Evolutionary conservation across 306 rosid species (phyloP).

Genomic region (Potentilla sterilis): DNA sequence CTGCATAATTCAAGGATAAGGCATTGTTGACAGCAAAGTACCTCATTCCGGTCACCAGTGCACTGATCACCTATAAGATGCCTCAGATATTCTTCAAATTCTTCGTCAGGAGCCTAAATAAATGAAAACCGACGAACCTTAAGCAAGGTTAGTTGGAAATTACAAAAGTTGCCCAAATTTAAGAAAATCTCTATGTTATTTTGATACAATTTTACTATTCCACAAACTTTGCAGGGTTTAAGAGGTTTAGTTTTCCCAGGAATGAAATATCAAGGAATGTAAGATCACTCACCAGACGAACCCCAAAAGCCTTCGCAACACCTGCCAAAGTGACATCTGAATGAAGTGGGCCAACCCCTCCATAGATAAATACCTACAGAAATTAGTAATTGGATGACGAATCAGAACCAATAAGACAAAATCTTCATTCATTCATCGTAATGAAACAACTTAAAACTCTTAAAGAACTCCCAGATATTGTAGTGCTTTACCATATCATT

Average conservation of each 20-base stretch:
- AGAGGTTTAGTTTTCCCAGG: constrained; percentile 9
- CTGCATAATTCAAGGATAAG: neutral
- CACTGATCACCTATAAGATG: constrained; percentile 75
- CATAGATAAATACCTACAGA: constrained; percentile 77
- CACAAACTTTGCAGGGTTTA: constrained; percentile 15
- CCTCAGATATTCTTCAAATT: constrained; percentile 90
- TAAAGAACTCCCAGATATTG: constrained; percentile 18
- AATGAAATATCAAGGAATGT: constrained; percentile 3
- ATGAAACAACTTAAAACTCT: constrained; percentile 4
- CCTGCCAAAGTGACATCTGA: constrained; percentile 89
- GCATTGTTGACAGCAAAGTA: constrained; percentile 27
- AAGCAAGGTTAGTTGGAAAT: constrained; percentile 17
- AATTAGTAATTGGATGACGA: constrained; percentile 22
- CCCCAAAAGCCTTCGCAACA: constrained; percentile 90
- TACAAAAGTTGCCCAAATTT: constrained; percentile 1
- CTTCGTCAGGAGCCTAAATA: constrained; percentile 94
- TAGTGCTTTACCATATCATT: constrained; percentile 64
- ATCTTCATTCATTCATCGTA: constrained; percentile 3
- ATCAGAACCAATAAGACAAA: constrained; percentile 6
- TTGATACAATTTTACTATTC: constrained; percentile 7
- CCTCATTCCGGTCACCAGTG: constrained; percentile 82
- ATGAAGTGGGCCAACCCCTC: constrained; percentile 94
- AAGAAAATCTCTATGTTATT: neutral
- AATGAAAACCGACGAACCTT: constrained; percentile 21
- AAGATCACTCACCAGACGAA: constrained; percentile 64